These are phyloP conservation scores for Fistulina hepatica DNA, from an alignment of 1,284 basidiomycete species.

Conservation along the genomic window DNA sequence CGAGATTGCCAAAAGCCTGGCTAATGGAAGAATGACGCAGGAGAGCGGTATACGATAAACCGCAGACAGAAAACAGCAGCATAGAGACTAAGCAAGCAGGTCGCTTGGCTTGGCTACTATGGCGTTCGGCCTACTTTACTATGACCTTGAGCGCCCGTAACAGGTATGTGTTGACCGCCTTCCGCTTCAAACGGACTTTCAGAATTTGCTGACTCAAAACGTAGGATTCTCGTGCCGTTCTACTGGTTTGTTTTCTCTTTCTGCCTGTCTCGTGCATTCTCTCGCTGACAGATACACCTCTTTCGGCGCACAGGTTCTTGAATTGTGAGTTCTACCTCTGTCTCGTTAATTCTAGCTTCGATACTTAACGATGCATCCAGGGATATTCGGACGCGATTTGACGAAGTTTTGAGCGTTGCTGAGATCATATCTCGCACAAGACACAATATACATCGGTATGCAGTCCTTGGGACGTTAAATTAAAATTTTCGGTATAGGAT, in stretches of 20 bases:
- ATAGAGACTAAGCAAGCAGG: conserved; percentile 59
- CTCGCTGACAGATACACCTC: not conserved
- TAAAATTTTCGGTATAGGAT: too few species aligned
- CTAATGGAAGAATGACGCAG: conserved; percentile 24
- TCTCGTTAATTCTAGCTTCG: conserved; percentile 4
- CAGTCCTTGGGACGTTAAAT: too few species aligned
- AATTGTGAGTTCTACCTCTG: conserved; percentile 32
- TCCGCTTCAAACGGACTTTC: conserved; percentile 7
- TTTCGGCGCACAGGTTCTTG: conserved; percentile 33
- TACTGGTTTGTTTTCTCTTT: conserved; percentile 46
- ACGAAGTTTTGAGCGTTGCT: conserved; percentile 49
- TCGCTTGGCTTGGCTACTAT: conserved; percentile 65
- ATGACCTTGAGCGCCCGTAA: conserved; percentile 71
- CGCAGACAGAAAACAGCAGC: conserved; percentile 33
- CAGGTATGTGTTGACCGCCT: conserved; percentile 33
- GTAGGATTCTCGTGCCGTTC: conserved; percentile 57
- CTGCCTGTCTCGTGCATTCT: conserved; percentile 14
- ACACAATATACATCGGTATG: too few species aligned
- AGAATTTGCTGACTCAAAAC: not conserved
- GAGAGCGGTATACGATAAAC: conserved; percentile 68
- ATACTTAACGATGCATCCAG: conserved; percentile 25
- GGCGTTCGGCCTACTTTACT: conserved; percentile 74
- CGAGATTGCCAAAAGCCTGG: conserved; percentile 1
- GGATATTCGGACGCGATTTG: conserved; percentile 75
- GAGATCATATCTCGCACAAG: too few species aligned